Percentiles rank a stretch among this genome's conserved stretches.
These are phyloP conservation scores for Aspergillus puulaauensis DNA, from an alignment of 2,329 filamentous ascomycete species.

Conservation along the genomic window DNA sequence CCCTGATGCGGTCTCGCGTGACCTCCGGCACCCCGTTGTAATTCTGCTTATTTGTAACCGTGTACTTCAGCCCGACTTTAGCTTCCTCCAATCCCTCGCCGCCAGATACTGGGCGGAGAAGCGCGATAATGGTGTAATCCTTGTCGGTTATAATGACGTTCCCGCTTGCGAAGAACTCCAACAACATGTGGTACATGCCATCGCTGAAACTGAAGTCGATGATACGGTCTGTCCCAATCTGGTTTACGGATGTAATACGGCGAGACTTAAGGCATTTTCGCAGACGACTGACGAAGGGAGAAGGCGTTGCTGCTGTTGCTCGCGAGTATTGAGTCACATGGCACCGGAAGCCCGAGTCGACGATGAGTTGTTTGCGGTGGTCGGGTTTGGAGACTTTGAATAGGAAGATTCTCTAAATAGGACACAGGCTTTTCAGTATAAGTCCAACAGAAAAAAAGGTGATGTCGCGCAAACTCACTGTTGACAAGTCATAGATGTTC, in stretches of 20 bases:
- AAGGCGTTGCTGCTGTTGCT: conserved; percentile 79
- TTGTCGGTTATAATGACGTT: conserved; percentile 91
- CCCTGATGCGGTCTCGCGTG: conserved; percentile 69
- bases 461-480: conserved; percentile 46
- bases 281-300: conserved; percentile 78
- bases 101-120: conserved; percentile 77
- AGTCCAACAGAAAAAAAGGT: background rate
- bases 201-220: conserved; percentile 92
- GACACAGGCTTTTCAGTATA: background rate
- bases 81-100: conserved; percentile 83
- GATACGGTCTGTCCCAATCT: conserved; percentile 90
- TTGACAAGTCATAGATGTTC: conserved; percentile 95
- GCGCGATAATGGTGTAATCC: conserved; percentile 75
- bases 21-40: conserved; percentile 72
- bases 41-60: conserved; percentile 79
- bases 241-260: conserved; percentile 73
- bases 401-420: conserved; percentile 73
- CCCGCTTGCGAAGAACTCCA: conserved; percentile 95
- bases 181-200: conserved; percentile 79
- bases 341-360: conserved; percentile 94
- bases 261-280: conserved; percentile 87
- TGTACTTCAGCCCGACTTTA: conserved; percentile 74
- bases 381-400: conserved; percentile 93
- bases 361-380: conserved; percentile 81
- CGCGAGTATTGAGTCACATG: conserved; percentile 90